Conservation (phyloP, 179 eudicot genomes). For the Camellia oleifera region DNA sequence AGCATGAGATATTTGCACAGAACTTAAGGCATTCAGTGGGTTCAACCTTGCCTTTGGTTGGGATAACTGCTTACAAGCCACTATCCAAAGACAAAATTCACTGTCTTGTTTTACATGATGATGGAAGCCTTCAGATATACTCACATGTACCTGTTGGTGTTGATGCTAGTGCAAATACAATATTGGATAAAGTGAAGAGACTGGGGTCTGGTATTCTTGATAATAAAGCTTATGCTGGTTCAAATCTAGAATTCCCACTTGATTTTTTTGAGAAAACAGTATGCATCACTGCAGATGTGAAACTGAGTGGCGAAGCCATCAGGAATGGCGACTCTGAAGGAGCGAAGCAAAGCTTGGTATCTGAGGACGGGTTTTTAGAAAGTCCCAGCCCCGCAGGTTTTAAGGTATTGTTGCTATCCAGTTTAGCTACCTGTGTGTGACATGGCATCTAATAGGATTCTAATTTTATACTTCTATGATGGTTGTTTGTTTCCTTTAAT, state of each 20-base stretch:
- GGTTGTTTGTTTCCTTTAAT: background rate
- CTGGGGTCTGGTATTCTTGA: conserved; percentile 80
- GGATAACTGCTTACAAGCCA: conserved; percentile 89
- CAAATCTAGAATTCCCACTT: conserved; percentile 88
- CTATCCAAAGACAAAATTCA: conserved; percentile 92
- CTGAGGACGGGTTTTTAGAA: conserved; percentile 96
- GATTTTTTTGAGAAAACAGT: conserved; percentile 97
- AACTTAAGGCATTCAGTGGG: conserved; percentile 82
- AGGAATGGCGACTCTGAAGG: conserved; percentile 94
- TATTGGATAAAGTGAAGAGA: conserved; percentile 81
- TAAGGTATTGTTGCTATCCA: conserved; percentile 52
- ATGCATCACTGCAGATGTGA: conserved; percentile 89
- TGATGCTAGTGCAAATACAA: conserved; percentile 57
- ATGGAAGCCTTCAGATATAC: conserved; percentile 99
- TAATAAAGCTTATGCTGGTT: conserved; percentile 83
- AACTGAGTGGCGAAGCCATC: conserved; percentile 87
- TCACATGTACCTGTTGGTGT: conserved; percentile 71
- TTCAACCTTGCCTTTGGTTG: conserved; percentile 90
- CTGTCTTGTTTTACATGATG: conserved; percentile 93
- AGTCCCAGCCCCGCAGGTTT: conserved; percentile 83
- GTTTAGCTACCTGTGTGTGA: background rate
- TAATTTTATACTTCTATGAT: background rate
- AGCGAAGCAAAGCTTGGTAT: conserved; percentile 88
- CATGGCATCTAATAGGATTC: background rate
- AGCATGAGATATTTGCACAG: conserved; percentile 73